Conservation (phyloP, 331 rosid species). For the Acacia concinna region DNA sequence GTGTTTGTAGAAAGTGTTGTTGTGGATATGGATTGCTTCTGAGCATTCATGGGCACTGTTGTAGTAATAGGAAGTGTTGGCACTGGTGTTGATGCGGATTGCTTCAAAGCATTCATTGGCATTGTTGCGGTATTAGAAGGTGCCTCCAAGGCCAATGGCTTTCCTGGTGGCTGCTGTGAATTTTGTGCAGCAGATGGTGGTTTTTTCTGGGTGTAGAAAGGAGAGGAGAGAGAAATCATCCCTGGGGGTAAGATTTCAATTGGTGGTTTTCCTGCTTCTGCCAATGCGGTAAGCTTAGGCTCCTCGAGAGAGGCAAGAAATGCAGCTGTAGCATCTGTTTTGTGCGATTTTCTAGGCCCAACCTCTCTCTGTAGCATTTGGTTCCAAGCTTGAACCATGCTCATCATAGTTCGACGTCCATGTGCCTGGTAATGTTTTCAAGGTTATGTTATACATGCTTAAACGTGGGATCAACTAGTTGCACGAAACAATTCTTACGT, state of each 20-base stretch:
- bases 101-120: neutral
- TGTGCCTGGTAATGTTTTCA: constrained; percentile 67
- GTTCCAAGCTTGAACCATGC: constrained; percentile 90
- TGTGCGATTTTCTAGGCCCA: constrained; percentile 62
- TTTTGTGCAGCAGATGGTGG: constrained; percentile 68
- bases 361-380: constrained; percentile 84
- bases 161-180: constrained; percentile 56
- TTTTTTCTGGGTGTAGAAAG: constrained; percentile 74
- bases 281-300: constrained; percentile 88
- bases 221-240: constrained; percentile 66
- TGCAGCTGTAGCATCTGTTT: constrained; percentile 87
- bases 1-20: neutral
- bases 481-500: constrained; percentile 50
- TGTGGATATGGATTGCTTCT: neutral
- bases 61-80: neutral
- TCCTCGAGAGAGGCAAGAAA: constrained; percentile 89
- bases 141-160: constrained; percentile 77
- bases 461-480: constrained; percentile 21
- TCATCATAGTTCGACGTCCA: constrained; percentile 89
- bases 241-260: constrained; percentile 96
- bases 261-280: constrained; percentile 86
- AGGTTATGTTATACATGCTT: constrained; percentile 36
- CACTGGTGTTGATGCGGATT: constrained; percentile 36
- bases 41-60: neutral
- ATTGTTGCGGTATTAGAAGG: constrained; percentile 52